phyloP scores from a whole-genome alignment of 345 rosid species.

The Brassica incana region DNA sequence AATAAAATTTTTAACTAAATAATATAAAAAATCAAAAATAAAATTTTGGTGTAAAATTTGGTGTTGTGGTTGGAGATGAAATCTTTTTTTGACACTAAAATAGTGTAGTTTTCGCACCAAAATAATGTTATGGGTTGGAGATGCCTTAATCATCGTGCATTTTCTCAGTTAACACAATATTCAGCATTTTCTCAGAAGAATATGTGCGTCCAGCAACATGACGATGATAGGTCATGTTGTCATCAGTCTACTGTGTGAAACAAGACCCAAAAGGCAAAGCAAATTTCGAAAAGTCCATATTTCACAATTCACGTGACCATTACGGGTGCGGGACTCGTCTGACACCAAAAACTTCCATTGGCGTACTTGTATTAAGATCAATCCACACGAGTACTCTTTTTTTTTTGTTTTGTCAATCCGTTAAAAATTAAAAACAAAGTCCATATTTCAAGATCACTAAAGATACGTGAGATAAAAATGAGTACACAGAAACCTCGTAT shows the following conservation, averaged over 20 bases:
- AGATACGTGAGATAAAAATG: not conserved
- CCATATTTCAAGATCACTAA: not conserved
- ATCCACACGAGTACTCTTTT: not conserved
- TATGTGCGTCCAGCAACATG: too few relatives aligned
- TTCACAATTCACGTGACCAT: not conserved
- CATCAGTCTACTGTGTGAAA: not conserved
- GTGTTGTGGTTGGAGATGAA: too few relatives aligned
- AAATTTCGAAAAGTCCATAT: not conserved
- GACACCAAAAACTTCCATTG: not conserved
- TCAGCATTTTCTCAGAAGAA: too few relatives aligned
- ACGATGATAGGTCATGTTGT: not conserved
- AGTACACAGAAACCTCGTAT: not conserved
- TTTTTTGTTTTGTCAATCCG: not conserved
- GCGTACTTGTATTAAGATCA: not conserved
- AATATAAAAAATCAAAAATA: too few relatives aligned
- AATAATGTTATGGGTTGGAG: too few relatives aligned
- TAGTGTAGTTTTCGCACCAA: too few relatives aligned
- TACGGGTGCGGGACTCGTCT: not conserved
- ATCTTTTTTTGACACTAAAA: too few relatives aligned
- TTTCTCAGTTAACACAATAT: not conserved
- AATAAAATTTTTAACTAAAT: too few relatives aligned
- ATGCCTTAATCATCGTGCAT: too few relatives aligned
- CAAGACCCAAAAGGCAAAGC: not conserved
- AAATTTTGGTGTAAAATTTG: too few relatives aligned
- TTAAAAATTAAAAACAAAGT: not conserved